Base-by-base conservation (phyloP, 2,329 filamentous ascomycete genomes). In the Raffaelea albimanens region DNA sequence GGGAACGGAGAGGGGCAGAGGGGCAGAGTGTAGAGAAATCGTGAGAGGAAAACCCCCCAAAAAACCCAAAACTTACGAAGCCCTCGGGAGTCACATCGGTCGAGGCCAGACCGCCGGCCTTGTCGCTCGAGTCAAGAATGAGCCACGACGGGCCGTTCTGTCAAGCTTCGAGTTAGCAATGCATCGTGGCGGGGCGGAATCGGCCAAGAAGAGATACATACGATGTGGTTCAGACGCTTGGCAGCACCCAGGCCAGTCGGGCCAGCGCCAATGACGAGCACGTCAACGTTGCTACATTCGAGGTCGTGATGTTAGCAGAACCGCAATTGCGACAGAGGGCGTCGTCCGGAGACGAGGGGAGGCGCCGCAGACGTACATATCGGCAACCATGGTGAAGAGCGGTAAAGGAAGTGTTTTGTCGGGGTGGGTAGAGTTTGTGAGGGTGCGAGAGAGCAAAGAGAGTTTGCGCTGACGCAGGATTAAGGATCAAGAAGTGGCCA, bases 231-330 rank as follows among this genome's bases (percentile, higher is more conserved):
- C 57, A 98, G 80, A 66, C 93, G 87, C 78, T 98, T 98, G 60
- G 93, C 93, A 66, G 93, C 93, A 76, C 93, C 93, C 59, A 97
- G 81, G 71, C 93, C 93, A 63, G 93, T 97, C 60, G 93, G 93
- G 64, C 93, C 93, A 71, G 91, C 91, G 64, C 93, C 93, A 73
- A 97, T 96, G 69, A 98, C 83, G 65, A 98, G 87, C 59, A 98
- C 85, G 71, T 98, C 93, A 66, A 97, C 88, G 63, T 88, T 83
- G 68, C 89, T 94, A 67, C 14, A 50, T 14, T n/a, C n/a, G n/a
- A n/a, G n/a, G n/a, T n/a, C n/a, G n/a, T n/a, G n/a, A n/a, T n/a
- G n/a, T n/a, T n/a, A n/a, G n/a, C n/a, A n/a, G n/a, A n/a, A n/a
- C n/a, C n/a, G n/a, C n/a, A n/a, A n/a, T n/a, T n/a, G n/a, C n/a